Evolutionary conservation across 208 protist species (phyloP).

Genomic region (Acanthamoeba triangularis): DNA sequence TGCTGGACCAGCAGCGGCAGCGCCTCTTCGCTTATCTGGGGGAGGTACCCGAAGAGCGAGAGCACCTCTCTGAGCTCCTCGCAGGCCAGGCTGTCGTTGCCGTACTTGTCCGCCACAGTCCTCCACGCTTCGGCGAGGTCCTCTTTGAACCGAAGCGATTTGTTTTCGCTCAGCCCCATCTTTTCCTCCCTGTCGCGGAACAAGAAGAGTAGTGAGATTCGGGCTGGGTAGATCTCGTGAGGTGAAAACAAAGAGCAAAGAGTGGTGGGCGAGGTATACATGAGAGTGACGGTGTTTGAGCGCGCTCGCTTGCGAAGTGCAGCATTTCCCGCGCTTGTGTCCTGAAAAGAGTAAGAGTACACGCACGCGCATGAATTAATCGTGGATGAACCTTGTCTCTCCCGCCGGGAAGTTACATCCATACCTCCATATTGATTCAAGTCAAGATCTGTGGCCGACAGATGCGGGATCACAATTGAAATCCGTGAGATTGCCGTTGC

Average conservation of each 20-base stretch:
- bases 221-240: no score
- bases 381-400: no score
- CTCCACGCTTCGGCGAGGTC: conserved; percentile 38
- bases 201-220: no score
- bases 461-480: no score
- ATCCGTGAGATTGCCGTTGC: no score
- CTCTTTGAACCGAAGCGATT: background rate
- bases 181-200: background rate
- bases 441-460: no score
- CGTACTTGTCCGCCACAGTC: conserved; percentile 53
- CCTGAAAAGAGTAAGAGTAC: background rate
- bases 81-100: conserved; percentile 23
- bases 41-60: background rate
- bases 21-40: conserved; percentile 15
- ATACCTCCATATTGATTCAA: no score
- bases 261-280: background rate
- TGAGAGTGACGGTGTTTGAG: conserved; percentile 11
- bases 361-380: background rate
- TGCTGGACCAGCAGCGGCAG: conserved; percentile 36
- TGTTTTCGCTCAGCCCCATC: conserved; percentile 41
- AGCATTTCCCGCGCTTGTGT: background rate
- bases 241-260: background rate
- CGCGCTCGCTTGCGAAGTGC: background rate
- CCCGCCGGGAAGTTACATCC: no score
- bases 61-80: conserved; percentile 42